phyloP scores from a whole-genome alignment of 306 rosid genomes.

The Mucuna pruriens region DNA sequence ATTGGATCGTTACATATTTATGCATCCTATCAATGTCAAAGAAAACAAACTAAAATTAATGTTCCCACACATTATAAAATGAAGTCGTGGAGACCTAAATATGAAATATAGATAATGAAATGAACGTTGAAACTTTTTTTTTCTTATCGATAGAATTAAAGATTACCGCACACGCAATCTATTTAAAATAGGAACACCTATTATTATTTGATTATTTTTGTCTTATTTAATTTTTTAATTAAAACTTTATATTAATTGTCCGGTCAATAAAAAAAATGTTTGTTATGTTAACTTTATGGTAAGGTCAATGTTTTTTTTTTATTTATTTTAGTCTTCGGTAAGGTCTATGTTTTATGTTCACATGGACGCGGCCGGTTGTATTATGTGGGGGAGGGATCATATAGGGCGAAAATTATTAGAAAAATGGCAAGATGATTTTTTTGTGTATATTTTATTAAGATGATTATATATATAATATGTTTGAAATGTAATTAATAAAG shows the following conservation, averaged over 20 bases:
- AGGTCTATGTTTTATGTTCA: background rate
- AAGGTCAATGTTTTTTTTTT: background rate
- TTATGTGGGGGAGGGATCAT: background rate
- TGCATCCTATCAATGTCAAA: background rate
- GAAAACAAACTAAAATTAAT: background rate
- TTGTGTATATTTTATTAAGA: too few relatives aligned
- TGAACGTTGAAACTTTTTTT: background rate
- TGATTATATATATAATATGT: too few relatives aligned
- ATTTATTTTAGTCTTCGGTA: too few relatives aligned
- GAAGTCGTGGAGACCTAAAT: slow-evolving; percentile 1
- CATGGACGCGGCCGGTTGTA: background rate
- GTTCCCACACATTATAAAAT: slow-evolving; percentile 25
- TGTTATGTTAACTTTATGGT: background rate
- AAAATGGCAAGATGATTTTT: too few relatives aligned
- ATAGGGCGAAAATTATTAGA: background rate
- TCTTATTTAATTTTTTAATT: too few relatives aligned
- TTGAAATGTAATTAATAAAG: too few relatives aligned
- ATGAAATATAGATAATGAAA: slow-evolving; percentile 22
- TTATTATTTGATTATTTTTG: too few relatives aligned
- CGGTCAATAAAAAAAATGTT: background rate
- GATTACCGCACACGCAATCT: too few relatives aligned
- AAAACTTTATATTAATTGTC: too few relatives aligned
- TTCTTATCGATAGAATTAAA: too few relatives aligned
- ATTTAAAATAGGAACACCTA: too few relatives aligned
- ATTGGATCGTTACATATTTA: background rate